phyloP scores from a whole-genome alignment of 805 yeast genomes.

The Wickerhamiella parazyma region DNA sequence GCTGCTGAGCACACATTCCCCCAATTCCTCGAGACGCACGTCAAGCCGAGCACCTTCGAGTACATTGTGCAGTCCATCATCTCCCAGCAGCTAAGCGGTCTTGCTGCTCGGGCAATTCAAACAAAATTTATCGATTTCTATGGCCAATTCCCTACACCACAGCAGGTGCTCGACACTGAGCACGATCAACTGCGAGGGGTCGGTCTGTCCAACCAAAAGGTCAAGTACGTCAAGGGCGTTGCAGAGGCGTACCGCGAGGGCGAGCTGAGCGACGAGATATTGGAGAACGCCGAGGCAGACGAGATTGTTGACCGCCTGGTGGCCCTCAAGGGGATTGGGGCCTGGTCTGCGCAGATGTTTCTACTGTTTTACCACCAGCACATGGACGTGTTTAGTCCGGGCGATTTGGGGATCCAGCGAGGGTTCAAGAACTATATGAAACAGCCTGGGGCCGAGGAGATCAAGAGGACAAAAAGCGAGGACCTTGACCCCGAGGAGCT shows the following conservation, averaged over 20 bases:
- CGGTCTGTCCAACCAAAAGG: slow-evolving; percentile 61
- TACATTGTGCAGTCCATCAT: slow-evolving; percentile 21
- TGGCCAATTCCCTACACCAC: slow-evolving; percentile 39
- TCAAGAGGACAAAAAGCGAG: slow-evolving; percentile 1
- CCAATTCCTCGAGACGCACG: slow-evolving; percentile 11
- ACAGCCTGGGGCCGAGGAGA: slow-evolving; percentile 30
- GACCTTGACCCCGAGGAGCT: slow-evolving; percentile 2
- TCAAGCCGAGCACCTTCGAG: slow-evolving; percentile 16
- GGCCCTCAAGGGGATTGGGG: slow-evolving; percentile 26
- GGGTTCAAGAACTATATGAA: slow-evolving; percentile 58
- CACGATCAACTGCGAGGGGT: slow-evolving; percentile 41
- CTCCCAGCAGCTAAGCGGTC: slow-evolving; percentile 36
- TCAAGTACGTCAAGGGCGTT: slow-evolving; percentile 55
- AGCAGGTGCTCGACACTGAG: slow-evolving; percentile 29
- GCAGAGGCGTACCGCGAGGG: slow-evolving; percentile 22
- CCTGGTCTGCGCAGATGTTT: slow-evolving; percentile 88
- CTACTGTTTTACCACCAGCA: slow-evolving; percentile 53
- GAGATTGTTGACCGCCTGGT: slow-evolving; percentile 25
- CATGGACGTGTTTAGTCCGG: slow-evolving; percentile 57
- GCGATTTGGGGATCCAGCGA: slow-evolving; percentile 74
- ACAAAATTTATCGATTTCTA: slow-evolving; percentile 31
- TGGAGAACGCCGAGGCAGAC: slow-evolving; percentile 20
- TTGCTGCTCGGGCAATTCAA: slow-evolving; percentile 60
- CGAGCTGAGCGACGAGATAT: slow-evolving; percentile 20
- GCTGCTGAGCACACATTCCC: slow-evolving; percentile 15